Evolutionary conservation across 257 asterid species (phyloP).

Genomic region (Leptodermis oblonga): DNA sequence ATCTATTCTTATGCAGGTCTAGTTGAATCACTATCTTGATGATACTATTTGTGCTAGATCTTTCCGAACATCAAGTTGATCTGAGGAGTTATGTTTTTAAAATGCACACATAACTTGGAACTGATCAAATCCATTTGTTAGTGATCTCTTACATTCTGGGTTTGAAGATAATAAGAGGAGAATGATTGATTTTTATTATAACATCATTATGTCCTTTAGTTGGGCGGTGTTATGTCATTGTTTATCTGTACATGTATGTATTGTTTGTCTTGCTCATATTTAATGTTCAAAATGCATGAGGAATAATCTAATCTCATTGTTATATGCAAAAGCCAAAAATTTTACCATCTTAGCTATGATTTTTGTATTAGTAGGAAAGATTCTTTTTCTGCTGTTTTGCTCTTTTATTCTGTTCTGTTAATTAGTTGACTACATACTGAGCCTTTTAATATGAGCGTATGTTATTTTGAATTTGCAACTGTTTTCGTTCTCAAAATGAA

Average conservation of each 20-base stretch:
- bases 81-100: not conserved
- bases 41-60: not conserved
- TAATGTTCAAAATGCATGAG: not conserved
- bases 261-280: not conserved
- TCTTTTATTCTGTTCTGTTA: not conserved
- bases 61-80: not conserved
- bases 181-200: not conserved
- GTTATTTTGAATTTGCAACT: not conserved
- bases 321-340: not conserved
- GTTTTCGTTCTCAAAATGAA: not conserved
- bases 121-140: not conserved
- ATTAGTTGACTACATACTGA: not conserved
- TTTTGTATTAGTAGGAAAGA: not conserved
- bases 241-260: not conserved
- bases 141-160: not conserved
- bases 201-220: not conserved
- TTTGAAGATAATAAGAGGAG: not conserved
- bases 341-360: not conserved
- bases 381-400: not conserved
- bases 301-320: not conserved
- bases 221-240: not conserved
- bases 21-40: conserved; percentile 8
- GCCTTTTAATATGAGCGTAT: not conserved
- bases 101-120: not conserved
- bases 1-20: conserved; percentile 95